Evolutionary conservation across 2,329 filamentous ascomycete species (phyloP), one percentile per base, ranked within the genome.

Genomic region (Lasiodiplodia sp.): DNA sequence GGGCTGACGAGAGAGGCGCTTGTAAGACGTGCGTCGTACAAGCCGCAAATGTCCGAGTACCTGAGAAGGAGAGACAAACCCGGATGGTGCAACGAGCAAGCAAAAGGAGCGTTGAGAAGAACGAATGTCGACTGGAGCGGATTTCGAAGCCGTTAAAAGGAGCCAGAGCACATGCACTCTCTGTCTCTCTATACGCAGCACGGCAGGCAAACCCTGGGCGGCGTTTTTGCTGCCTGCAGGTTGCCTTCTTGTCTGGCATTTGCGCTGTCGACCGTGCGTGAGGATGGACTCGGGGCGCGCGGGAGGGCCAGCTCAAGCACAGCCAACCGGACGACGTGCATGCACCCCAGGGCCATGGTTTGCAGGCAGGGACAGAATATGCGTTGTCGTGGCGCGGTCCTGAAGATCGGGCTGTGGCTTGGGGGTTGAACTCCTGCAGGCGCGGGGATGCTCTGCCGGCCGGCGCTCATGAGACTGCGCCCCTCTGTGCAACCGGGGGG

Each of bases 1-100:
- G 44, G 16, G 60, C 60, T 64, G 60, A 64, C 60, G 60, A 52
- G 60, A 64, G 60, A 38, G n/a, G 58, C 40, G 25, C 40, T 37
- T 44, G 60, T 52, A 52, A 64, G 47, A 38, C 31, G 28, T n/a
- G 12, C 12, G 60, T 64, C 16, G 60, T 53, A 52, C 60, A 64
- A 64, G 40, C 60, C 38, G 47, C 51, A 38, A 38, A 64, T 52
- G 31, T 14, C 60, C 60, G 60, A 38, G 38, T 10, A 37, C 31
- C 44, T 64, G 44, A 21, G n/a, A 64, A 14, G 40, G n/a, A 62
- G 21, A 47, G 57, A 53, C 40, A 28, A 44, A 38, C 38, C 18
- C 31, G 40, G 49, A 40, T 16, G 18, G 28, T 63, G 60, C 60
- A 63, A 28, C 14, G 16, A 25, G 28, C 51, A 38, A 31, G 60